A percentile compares a stretch with the other conserved stretches of the same genome.
phyloP scores from a whole-genome alignment of 352 stramenopile genomes.

The Globisporangium cederbergense region DNA sequence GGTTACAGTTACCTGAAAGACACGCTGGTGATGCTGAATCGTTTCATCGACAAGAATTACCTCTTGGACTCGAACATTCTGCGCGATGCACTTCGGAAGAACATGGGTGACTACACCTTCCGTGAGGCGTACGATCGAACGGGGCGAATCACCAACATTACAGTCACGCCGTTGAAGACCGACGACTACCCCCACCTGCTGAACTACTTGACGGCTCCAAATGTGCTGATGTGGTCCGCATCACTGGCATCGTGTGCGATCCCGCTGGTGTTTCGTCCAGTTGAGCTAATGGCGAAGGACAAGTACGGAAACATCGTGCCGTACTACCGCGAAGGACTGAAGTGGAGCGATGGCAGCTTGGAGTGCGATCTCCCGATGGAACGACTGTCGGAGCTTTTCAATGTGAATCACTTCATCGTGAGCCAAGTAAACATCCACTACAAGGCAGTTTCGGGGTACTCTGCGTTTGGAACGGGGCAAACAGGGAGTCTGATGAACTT shows the following conservation, averaged over 20 bases:
- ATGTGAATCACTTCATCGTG: conserved; percentile 99
- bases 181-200: conserved; percentile 95
- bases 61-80: conserved; percentile 68
- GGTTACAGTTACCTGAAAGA: conserved; percentile 46
- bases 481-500: conserved; percentile 89
- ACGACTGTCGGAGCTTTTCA: conserved; percentile 95
- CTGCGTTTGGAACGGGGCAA: conserved; percentile 68
- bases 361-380: conserved; percentile 96
- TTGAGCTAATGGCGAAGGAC: conserved; percentile 95
- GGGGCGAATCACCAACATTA: conserved; percentile 98
- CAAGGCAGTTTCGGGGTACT: conserved; percentile 81
- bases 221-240: conserved; percentile 98
- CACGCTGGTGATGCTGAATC: conserved; percentile 49
- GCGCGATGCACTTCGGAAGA: conserved; percentile 67
- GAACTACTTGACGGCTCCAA: conserved; percentile 98
- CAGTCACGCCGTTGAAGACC: conserved; percentile 89
- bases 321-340: conserved; percentile 76
- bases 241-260: conserved; percentile 94
- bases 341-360: conserved; percentile 95
- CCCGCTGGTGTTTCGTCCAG: conserved; percentile 93
- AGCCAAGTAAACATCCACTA: conserved; percentile 92
- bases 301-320: conserved; percentile 76
- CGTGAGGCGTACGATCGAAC: conserved; percentile 98
- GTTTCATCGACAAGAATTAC: conserved; percentile 70
- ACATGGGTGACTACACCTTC: conserved; percentile 98